phyloP scores from a whole-genome alignment of 192 early-diverging fungal genomes.

The Podila epicladia region DNA sequence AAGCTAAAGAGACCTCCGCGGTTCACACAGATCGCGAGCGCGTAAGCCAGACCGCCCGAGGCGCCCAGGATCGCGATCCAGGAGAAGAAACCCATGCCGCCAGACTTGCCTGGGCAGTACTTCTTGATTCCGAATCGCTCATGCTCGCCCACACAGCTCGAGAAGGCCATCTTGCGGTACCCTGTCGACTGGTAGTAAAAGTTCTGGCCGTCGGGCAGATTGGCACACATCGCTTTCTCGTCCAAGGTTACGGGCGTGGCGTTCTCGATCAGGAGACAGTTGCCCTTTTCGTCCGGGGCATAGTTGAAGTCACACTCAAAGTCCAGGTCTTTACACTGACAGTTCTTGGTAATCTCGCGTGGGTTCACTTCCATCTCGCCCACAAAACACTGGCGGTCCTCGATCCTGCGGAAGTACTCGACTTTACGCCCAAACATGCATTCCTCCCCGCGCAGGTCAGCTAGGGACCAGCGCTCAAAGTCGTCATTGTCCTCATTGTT shows the following conservation, averaged over 20 bases:
- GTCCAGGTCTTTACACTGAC: constrained; percentile 80
- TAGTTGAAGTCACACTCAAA: constrained; percentile 95
- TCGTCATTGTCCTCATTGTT: constrained; percentile 62
- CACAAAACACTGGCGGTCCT: constrained; percentile 75
- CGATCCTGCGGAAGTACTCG: constrained; percentile 78
- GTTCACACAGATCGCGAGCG: constrained; percentile 10
- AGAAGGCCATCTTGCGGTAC: constrained; percentile 90
- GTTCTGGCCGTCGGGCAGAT: constrained; percentile 65
- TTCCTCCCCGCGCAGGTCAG: constrained; percentile 58
- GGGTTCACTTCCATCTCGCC: constrained; percentile 74
- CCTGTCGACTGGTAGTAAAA: constrained; percentile 81
- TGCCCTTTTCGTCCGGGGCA: constrained; percentile 66
- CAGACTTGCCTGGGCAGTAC: constrained; percentile 70
- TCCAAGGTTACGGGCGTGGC: constrained; percentile 57
- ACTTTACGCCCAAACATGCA: constrained; percentile 76
- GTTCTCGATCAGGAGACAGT: constrained; percentile 73
- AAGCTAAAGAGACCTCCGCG: constrained; percentile 13
- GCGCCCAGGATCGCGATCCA: constrained; percentile 32
- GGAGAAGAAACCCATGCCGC: constrained; percentile 43
- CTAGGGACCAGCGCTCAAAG: constrained; percentile 76
- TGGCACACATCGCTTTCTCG: constrained; percentile 46
- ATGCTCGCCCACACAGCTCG: constrained; percentile 80
- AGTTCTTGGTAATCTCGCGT: constrained; percentile 64
- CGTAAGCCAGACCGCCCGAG: constrained; percentile 24
- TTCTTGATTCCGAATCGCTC: constrained; percentile 66